phyloP scores from a whole-genome alignment of 2,329 filamentous ascomycete genomes.

The Mycosphaerella arachidis region DNA sequence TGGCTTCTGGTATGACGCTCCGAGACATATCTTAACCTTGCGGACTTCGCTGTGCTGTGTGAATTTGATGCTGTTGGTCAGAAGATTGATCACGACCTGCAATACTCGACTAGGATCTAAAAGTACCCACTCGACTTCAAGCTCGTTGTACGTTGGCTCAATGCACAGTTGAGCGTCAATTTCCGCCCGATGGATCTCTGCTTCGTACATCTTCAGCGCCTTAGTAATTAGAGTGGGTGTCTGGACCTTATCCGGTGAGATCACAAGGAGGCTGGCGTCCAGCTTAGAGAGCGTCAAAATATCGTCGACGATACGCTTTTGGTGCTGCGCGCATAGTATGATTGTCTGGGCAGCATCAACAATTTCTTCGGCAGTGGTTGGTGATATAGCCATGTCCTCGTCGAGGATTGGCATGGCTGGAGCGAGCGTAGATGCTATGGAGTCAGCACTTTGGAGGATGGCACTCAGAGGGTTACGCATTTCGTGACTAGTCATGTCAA shows the following conservation, averaged over 20 bases:
- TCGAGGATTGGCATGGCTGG: background rate
- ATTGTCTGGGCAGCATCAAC: conserved; percentile 30
- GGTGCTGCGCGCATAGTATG: conserved; percentile 29
- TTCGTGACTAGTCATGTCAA: conserved; percentile 36
- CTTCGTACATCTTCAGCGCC: conserved; percentile 37
- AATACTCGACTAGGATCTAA: conserved; percentile 42
- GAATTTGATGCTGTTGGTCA: conserved; percentile 48
- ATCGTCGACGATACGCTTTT: conserved; percentile 44
- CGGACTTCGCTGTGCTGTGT: conserved; percentile 36
- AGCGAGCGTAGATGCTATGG: conserved; percentile 1
- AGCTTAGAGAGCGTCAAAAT: conserved; percentile 43
- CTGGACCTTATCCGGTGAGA: conserved; percentile 35
- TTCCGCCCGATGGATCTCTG: conserved; percentile 34
- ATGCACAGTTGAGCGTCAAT: conserved; percentile 22
- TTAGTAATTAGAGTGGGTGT: conserved; percentile 32
- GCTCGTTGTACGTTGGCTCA: conserved; percentile 35
- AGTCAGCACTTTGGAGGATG: conserved; percentile 42
- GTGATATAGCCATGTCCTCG: background rate
- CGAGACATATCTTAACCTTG: conserved; percentile 37
- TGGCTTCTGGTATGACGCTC: conserved; percentile 34
- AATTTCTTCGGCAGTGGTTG: conserved; percentile 5
- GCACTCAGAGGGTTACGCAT: conserved; percentile 43
- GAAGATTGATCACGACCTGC: conserved; percentile 41
- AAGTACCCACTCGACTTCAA: conserved; percentile 38
- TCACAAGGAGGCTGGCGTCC: conserved; percentile 30